These are phyloP conservation scores for Diaporthe citrichinensis DNA, from an alignment of 2,329 filamentous ascomycete genomes.

Conservation along the genomic window DNA sequence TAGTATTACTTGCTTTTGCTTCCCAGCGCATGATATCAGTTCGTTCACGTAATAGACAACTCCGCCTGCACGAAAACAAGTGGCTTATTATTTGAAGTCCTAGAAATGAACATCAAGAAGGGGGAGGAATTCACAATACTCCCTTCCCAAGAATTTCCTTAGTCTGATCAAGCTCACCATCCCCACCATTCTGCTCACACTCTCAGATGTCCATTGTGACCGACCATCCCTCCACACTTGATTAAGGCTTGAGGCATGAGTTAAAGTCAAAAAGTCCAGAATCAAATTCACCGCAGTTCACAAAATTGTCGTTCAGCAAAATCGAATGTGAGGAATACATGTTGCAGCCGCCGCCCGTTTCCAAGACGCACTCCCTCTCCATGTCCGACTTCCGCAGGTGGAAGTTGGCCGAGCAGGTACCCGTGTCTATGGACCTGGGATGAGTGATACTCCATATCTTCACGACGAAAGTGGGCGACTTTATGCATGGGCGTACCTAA, in stretches of 20 bases:
- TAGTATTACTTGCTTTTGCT: neutral
- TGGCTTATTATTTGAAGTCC: neutral
- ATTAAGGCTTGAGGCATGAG: no score
- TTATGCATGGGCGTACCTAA: neutral
- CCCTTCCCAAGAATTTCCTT: neutral
- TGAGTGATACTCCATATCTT: rapidly evolving
- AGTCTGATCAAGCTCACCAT: neutral
- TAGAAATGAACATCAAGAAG: neutral
- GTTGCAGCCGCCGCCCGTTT: neutral
- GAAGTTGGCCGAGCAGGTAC: neutral
- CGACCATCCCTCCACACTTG: no score
- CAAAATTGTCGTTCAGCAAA: neutral
- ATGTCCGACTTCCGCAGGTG: neutral
- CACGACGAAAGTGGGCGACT: neutral
- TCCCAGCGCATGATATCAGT: neutral
- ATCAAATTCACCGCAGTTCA: neutral
- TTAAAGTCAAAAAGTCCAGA: neutral
- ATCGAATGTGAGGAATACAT: neutral
- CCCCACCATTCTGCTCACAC: no score
- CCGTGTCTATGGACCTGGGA: neutral
- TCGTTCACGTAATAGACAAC: neutral
- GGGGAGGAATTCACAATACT: neutral
- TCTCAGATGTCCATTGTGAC: neutral
- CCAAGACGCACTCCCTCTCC: neutral
- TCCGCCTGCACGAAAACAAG: neutral